Percentiles rank a stretch among this genome's conserved stretches.
phyloP scores from a whole-genome alignment of 1,284 basidiomycete species.

The Ganoderma leucocontextum region DNA sequence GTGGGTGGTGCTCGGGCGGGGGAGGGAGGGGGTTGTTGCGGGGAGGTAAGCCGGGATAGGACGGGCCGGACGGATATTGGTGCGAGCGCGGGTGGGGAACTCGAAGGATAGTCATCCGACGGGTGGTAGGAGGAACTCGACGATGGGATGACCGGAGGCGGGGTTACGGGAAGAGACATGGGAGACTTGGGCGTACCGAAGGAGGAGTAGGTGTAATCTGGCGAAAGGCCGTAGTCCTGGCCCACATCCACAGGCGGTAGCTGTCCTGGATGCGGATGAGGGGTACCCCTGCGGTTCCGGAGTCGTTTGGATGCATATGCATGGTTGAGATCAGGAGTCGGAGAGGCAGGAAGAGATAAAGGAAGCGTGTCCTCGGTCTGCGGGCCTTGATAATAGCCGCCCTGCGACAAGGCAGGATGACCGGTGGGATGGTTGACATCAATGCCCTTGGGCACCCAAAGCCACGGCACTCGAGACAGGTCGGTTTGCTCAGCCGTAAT shows the following conservation, averaged over 20 bases:
- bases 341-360: not conserved
- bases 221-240: not conserved
- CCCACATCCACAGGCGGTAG: not conserved
- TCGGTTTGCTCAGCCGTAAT: not conserved
- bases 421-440: not conserved
- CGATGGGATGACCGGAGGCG: slow-evolving; percentile 20
- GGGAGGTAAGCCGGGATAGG: slow-evolving; percentile 23
- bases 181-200: slow-evolving; percentile 13
- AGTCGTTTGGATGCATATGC: not conserved
- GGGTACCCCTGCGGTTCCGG: not conserved
- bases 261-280: not conserved
- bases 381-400: not conserved
- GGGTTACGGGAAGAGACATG: slow-evolving; percentile 7
- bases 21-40: slow-evolving; percentile 39
- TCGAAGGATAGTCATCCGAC: not conserved
- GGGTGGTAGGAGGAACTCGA: not conserved
- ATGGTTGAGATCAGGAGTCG: not conserved
- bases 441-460: not conserved
- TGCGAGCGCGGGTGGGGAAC: slow-evolving; percentile 8
- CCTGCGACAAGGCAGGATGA: not conserved
- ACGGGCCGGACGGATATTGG: slow-evolving; percentile 17
- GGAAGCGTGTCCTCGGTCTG: not conserved
- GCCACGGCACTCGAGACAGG: not conserved
- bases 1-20: slow-evolving; percentile 33
- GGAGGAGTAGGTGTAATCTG: slow-evolving; percentile 34